Base-by-base conservation (phyloP, 2,329 filamentous ascomycete genomes). In the Fusarium beomiforme region DNA sequence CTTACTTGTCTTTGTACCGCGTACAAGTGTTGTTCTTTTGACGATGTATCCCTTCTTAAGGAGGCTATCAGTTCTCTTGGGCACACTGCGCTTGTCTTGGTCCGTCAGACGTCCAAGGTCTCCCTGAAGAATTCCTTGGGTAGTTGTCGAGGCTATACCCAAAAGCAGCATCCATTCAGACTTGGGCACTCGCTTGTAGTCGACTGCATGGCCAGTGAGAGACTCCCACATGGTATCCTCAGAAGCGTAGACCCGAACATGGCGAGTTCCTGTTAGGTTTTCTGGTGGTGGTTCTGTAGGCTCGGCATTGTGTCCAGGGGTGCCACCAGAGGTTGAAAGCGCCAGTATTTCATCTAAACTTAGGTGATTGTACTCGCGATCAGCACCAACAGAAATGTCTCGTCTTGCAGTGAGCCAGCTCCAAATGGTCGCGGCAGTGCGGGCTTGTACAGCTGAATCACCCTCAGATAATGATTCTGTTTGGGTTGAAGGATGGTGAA, bases 31-130 rank as follows among this genome's bases (percentile, higher is more conserved):
- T 7, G 88, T 87, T 42, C 88, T 84, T 77, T 91, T 91, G 54
- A 85, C 85, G 50, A 90, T 87, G 69, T 91, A 91, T 19, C 89
- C 88, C 74, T 90, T 90, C 68, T 84, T 83, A 8, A 87, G 84
- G 2, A 91, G 81, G 6, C 85, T 83, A 69, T 90, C 88, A 0
- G 89, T 91, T 36, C 89, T 83, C 62, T 87, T 89, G 5, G 89
- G 89, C 3, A 91, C 84, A 3, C 89, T 90, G 54, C 89, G 85
- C 75, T 91, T 91, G 77, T 91, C 89, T 76, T 91, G 89, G 24
- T 85, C 84, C 16, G 88, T 87, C 2, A 89, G 79, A 23, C 85
- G 84, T 19, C 87, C 86, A 26, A 91, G 81, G 63, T 90, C 88
- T 42, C 87, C 87, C 78, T 91, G 89, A 17, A 90, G 79, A 44